Percentiles rank a stretch among this genome's conserved stretches.
Conservation (phyloP, 305 asterid species). For the Andrographis paniculata region DNA sequence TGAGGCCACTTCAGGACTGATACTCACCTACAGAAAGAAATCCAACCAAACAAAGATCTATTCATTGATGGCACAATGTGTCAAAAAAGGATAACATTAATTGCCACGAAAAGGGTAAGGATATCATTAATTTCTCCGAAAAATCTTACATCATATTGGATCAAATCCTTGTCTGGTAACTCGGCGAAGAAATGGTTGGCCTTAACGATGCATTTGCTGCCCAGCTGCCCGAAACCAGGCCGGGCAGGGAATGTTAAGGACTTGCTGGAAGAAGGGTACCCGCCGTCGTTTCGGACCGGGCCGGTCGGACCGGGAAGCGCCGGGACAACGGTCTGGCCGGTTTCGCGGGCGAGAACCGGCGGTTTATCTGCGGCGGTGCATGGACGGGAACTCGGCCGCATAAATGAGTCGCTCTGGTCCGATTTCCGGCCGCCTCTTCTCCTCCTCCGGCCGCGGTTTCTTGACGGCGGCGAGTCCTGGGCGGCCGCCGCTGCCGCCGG, state of each 20-base stretch:
- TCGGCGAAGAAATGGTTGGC: slow-evolving; percentile 97
- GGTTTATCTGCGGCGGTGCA: slow-evolving; percentile 66
- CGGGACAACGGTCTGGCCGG: slow-evolving; percentile 26
- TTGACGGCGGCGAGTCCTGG: slow-evolving; percentile 64
- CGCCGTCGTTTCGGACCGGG: too few relatives aligned
- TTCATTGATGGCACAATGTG: slow-evolving; percentile 19
- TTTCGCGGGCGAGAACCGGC: slow-evolving; percentile 31
- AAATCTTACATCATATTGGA: slow-evolving; percentile 90
- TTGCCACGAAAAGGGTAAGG: slow-evolving; percentile 28
- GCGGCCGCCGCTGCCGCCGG: slow-evolving; percentile 23
- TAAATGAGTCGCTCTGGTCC: slow-evolving; percentile 73
- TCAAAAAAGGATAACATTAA: slow-evolving; percentile 29
- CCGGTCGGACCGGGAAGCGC: slow-evolving; percentile 25
- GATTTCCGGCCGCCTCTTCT: slow-evolving; percentile 78
- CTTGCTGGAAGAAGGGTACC: slow-evolving; percentile 73
- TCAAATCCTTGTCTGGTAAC: slow-evolving; percentile 87
- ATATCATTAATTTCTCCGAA: slow-evolving; percentile 14
- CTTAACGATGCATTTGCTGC: slow-evolving; percentile 87
- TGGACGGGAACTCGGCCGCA: slow-evolving; percentile 86
- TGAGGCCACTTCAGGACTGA: slow-evolving; percentile 89
- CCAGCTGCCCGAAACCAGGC: slow-evolving; percentile 90
- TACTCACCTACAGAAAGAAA: slow-evolving; percentile 56
- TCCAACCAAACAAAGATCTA: neutral
- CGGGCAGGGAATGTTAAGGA: slow-evolving; percentile 60
- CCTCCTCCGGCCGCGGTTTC: slow-evolving; percentile 69